Percentiles rank a stretch among this genome's conserved stretches.
Evolutionary conservation across 2,329 filamentous ascomycete species (phyloP).

Genomic region (Beauveria asiatica): DNA sequence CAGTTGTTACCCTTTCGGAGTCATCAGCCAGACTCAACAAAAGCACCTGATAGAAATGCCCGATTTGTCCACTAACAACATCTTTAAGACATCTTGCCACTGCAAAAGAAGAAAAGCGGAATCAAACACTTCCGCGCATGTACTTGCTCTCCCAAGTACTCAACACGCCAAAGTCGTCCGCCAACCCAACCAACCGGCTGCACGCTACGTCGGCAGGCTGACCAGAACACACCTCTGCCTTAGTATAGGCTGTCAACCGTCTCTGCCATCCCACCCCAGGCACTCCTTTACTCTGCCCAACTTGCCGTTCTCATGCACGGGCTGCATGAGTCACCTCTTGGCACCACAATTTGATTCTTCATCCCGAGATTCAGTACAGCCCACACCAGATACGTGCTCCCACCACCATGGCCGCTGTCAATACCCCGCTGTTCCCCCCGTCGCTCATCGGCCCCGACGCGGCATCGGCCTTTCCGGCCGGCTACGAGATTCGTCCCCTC

Average conservation of each 20-base stretch:
- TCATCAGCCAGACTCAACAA: no score
- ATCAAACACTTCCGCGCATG: not conserved
- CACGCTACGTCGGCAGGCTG: not conserved
- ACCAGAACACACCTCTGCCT: not conserved
- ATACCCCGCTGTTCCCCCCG: conserved; percentile 49
- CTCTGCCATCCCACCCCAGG: not conserved
- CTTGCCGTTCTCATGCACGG: not conserved
- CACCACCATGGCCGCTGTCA: conserved; percentile 12
- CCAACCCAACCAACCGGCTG: not conserved
- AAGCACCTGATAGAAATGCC: no score
- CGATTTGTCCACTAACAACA: no score
- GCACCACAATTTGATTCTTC: not conserved
- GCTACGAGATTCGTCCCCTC: conserved; percentile 64
- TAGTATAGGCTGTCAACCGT: not conserved
- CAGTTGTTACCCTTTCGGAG: no score
- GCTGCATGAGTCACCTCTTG: not conserved
- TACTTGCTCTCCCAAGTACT: not conserved
- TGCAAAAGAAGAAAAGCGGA: not conserved
- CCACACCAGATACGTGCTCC: not conserved
- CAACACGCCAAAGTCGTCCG: not conserved
- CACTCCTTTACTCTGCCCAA: not conserved
- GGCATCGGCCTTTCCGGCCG: conserved; percentile 50
- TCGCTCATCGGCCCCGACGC: conserved; percentile 58
- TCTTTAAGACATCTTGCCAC: no score
- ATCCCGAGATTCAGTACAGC: not conserved